Base-by-base conservation (phyloP, 2,329 filamentous ascomycete species). In the Penicillium psychrosexuale region DNA sequence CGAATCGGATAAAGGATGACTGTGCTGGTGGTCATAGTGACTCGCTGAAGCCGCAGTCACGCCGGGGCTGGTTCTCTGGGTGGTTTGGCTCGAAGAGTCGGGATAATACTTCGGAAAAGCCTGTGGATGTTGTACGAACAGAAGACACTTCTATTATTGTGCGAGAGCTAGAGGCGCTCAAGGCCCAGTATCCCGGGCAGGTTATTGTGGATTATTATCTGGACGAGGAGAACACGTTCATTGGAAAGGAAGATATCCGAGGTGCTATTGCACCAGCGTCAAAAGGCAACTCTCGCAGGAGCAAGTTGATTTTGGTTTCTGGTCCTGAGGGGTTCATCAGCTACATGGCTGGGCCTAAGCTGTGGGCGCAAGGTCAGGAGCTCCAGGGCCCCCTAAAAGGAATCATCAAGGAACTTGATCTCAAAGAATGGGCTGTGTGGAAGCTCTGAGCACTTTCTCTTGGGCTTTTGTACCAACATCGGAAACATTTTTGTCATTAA, bases 321-420 rank as follows among this genome's bases (percentile, higher is more conserved):
- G 94, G 94, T 0, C 93, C 94, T 0, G 90, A 96, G 51, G 93
- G 94, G 0, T 97, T 97, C 73, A 82, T 97, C 37, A 82, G 83
- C 40, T 82, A 88, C 60, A 90, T 89, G 74, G 90, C 91, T 2
- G 93, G 94, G 1, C 78, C 85, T 9, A 96, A 96, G 58, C 75
- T 83, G 3, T 95, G 90, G 89, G 77, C 80, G 11, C 81, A 82
- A 28, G 90, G 91, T 0, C 77, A 78, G 54, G 88, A 96, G 73
- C 78, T 83, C 11, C 91, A 96, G 66, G 92, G 92, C 0, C 80
- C 83, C 0, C 74, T 96, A 0, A 82, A 83, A 6, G 92, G 92
- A 0, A 70, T 91, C 2, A 72, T 92, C 19, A 82, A 80, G 2
- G 75, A 78, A 43, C 73, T 95, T 68, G 76, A 84, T 63, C 73